Base-by-base conservation (phyloP, 306 rosid species). In the Lathyrus tuberosus region DNA sequence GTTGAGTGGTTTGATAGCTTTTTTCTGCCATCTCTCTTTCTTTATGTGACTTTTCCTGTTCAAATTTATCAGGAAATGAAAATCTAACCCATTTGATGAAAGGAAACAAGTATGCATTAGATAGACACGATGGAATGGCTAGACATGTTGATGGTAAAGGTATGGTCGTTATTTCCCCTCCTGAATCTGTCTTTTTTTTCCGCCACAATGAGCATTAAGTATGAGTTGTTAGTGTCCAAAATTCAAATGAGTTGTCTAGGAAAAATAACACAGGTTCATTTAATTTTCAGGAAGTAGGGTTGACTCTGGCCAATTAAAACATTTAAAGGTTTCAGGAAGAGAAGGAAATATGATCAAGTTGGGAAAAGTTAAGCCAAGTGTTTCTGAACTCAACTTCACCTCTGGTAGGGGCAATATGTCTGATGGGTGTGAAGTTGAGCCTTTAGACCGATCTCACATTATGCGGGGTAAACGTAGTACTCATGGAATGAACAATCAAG, bases 271-370 rank as follows among this genome's bases (percentile, higher is more conserved):
- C 7, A 11, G 33, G 62, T 76, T 59, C 42, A 40, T 81, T 62
- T 76, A 35, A 72, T 69, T 74, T 79, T 62, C 84, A 87, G 95
- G 82, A 67, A 88, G 70, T 58, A 73, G 61, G 72, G 83, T 77
- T 48, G 85, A 78, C 43, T 77, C 84, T 65, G 83, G 84, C 54
- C 95, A 85, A 69, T 79, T 77, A 58, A 86, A 82, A 82, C 58
- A 79, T 62, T 70, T 78, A 37, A 91, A 83, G 86, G 82, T 75
- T 76, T 72, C 90, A 2, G 91, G 80, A 38, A 84, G 87, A 76
- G 98, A 92, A 78, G 83, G 90, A 58, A 86, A 84, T 75, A 69
- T 80, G 74, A 86, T 88, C 56, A 91, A 89, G 82, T 73, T 87
- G 69, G 97, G 96, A 72, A 91, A 82, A 81, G 69, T 84, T 60